Conservation (phyloP, 257 asterid genomes). For the Verbascum thapsus region DNA sequence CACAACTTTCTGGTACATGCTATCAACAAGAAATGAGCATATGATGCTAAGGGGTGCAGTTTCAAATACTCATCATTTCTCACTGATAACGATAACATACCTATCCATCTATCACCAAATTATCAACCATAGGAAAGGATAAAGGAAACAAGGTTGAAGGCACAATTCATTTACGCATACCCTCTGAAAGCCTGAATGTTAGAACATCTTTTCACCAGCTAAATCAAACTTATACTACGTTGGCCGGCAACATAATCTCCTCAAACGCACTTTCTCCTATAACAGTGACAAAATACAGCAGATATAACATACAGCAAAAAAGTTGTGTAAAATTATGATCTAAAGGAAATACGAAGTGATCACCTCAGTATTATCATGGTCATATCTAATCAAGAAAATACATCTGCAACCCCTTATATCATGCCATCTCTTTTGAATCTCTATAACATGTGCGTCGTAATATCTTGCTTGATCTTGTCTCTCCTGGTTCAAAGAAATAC, state of each 20-base stretch:
- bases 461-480: constrained; percentile 69
- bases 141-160: neutral
- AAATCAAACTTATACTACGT: constrained; percentile 29
- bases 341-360: constrained; percentile 7
- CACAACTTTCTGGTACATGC: too few relatives aligned
- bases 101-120: constrained; percentile 5
- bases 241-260: constrained; percentile 80
- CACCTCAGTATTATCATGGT: constrained; percentile 73
- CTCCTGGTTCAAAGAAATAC: constrained; percentile 52
- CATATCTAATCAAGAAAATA: constrained; percentile 67
- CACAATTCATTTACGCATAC: neutral
- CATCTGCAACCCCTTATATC: constrained; percentile 98
- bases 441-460: constrained; percentile 70
- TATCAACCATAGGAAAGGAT: neutral
- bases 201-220: neutral
- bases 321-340: neutral
- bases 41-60: neutral
- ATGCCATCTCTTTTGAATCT: constrained; percentile 74
- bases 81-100: neutral
- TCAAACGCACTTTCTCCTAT: constrained; percentile 80
- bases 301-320: neutral
- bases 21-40: neutral
- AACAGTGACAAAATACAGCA: constrained; percentile 19
- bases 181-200: constrained; percentile 10
- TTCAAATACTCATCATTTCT: neutral